Conservation (phyloP, 2,329 filamentous ascomycete species). For the Verticillium zaregamsianum region DNA sequence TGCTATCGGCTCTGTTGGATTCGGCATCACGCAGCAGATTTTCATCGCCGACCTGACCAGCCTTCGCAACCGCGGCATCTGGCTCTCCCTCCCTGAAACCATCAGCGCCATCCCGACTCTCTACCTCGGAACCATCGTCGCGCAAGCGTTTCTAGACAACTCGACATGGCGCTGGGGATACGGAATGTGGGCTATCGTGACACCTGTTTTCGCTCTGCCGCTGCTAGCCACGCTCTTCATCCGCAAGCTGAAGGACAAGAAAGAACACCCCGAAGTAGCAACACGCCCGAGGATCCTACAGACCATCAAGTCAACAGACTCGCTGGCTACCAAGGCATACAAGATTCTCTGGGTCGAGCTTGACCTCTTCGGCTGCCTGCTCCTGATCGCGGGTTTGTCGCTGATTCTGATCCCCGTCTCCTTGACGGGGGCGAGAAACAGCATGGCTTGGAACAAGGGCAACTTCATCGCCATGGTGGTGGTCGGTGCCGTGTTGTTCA, state of each 20-base stretch:
- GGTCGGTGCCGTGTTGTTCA: conserved; percentile 20
- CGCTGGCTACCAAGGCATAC: neutral
- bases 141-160: conserved; percentile 26
- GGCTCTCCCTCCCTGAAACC: conserved; percentile 34
- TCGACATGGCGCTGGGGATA: conserved; percentile 38
- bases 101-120: conserved; percentile 37
- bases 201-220: conserved; percentile 26
- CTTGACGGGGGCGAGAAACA: conserved; percentile 28
- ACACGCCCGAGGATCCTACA: neutral
- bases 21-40: conserved; percentile 29
- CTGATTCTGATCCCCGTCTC: conserved; percentile 30
- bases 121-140: conserved; percentile 16
- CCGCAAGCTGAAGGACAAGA: conserved; percentile 22
- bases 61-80: conserved; percentile 37
- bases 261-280: neutral
- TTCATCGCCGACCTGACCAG: conserved; percentile 39
- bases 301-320: conserved; percentile 15
- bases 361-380: conserved; percentile 25
- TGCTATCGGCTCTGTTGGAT: conserved; percentile 42
- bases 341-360: conserved; percentile 21
- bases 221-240: conserved; percentile 26
- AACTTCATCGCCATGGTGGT: conserved; percentile 31
- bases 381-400: conserved; percentile 27
- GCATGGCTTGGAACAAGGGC: conserved; percentile 22
- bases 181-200: conserved; percentile 35